Percentiles rank a stretch among this genome's conserved stretches.
Evolutionary conservation across 805 yeast genomes (phyloP).

Genomic region (Candida odintsovae): DNA sequence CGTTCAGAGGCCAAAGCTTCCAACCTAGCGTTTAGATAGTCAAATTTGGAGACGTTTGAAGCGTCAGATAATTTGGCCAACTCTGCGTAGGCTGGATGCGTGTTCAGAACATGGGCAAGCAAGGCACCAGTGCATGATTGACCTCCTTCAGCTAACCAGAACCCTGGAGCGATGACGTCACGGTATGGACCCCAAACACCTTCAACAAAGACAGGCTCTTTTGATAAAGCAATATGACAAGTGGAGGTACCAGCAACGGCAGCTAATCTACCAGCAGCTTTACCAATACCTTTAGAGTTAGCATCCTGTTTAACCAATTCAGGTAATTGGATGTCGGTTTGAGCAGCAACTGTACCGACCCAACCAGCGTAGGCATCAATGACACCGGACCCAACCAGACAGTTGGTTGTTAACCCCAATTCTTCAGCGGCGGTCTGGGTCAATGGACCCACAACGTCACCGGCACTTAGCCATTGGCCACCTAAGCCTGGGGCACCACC

Average conservation of each 20-base stretch:
- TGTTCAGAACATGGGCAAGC: slow-evolving; percentile 77
- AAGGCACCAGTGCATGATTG: slow-evolving; percentile 96
- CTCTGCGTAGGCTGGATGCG: slow-evolving; percentile 84
- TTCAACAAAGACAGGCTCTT: slow-evolving; percentile 79
- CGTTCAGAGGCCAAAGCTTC: slow-evolving; percentile 57
- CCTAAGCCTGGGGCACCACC: slow-evolving; percentile 79
- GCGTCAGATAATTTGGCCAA: slow-evolving; percentile 62
- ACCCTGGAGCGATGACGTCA: slow-evolving; percentile 84
- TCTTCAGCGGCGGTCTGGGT: slow-evolving; percentile 65
- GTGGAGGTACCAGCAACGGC: slow-evolving; percentile 99
- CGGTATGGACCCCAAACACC: slow-evolving; percentile 99
- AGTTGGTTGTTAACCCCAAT: slow-evolving; percentile 72
- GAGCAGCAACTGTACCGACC: slow-evolving; percentile 97
- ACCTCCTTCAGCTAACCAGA: slow-evolving; percentile 99
- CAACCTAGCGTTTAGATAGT: slow-evolving; percentile 68
- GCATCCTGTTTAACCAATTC: slow-evolving; percentile 47
- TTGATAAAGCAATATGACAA: slow-evolving; percentile 86
- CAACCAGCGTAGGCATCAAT: slow-evolving; percentile 99
- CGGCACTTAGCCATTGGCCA: slow-evolving; percentile 79
- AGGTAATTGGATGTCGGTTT: slow-evolving; percentile 50
- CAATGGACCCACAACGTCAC: slow-evolving; percentile 80
- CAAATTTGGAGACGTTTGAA: slow-evolving; percentile 71
- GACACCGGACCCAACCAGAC: slow-evolving; percentile 91
- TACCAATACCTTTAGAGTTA: slow-evolving; percentile 41
- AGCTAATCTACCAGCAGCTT: slow-evolving; percentile 81